Base-by-base conservation (phyloP, 2,329 filamentous ascomycete genomes). In the Cytospora leucostoma region DNA sequence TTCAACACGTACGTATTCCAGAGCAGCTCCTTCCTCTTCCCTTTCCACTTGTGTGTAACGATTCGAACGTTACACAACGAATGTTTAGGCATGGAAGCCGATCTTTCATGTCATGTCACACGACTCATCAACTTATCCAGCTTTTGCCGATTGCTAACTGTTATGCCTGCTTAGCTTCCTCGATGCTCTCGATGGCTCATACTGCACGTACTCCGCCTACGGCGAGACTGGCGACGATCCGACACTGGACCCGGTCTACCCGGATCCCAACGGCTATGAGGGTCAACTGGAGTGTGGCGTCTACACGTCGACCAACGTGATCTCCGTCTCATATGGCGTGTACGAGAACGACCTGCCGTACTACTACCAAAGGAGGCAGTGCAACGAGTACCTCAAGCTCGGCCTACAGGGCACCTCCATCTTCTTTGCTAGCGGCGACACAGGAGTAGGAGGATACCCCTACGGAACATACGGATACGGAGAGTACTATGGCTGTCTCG, bases 311-410 rank as follows among this genome's bases (percentile, higher is more conserved):
- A 82, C 84, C 11, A 84, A 85, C 66, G 83, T 86, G 7, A 79
- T 85, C 65, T 80, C 78, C 44, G 82, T 87, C 67, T 83, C 80
- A 4, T 86, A 86, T 70, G 83, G 83, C 54, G 80, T 80, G 50
- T 77, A 80, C 51, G 84, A 88, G 72, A 73, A 74, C 6, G 80
- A 81, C 27, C 75, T 86, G 21, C 84, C 84, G 0, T 72, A 77
- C 6, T 75, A 74, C 66, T 88, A 88, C 72, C 81, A 84, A 67
- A 75, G 80, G 66, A 76, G 79, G 12, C 79, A 81, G 70, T 82
- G 81, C 71, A 73, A 75, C 60, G 78, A 82, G 71, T 80, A 82
- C 67, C 74, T 84, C 69, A 84, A 85, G 70, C 77, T 85, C 0
- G 80, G 77, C 6, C 74, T 82, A 11, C 78, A 79, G 66, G 80